These are phyloP conservation scores for Geranomyces variabilis DNA, from an alignment of 192 early-diverging fungal genomes.

Conservation along the genomic window DNA sequence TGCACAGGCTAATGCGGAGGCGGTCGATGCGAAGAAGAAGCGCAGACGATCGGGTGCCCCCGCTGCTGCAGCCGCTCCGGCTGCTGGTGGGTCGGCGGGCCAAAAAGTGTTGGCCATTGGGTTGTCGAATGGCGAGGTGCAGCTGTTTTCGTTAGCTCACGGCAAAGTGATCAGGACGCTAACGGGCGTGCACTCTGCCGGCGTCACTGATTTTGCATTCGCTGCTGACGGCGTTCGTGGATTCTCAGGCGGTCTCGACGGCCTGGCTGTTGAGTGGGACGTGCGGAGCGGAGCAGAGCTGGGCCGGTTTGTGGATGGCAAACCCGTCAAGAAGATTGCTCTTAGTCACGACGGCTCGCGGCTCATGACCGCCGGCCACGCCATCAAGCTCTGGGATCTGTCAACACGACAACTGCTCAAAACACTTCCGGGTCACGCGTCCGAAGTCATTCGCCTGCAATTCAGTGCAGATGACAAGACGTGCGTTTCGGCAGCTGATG, in stretches of 20 bases:
- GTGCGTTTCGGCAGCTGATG: slow-evolving; percentile 39
- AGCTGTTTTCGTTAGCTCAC: slow-evolving; percentile 28
- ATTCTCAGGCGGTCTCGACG: slow-evolving; percentile 36
- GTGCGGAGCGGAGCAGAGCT: slow-evolving; percentile 29
- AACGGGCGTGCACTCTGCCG: slow-evolving; percentile 28
- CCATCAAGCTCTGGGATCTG: slow-evolving; percentile 28
- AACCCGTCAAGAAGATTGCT: slow-evolving; percentile 10
- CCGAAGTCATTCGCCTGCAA: slow-evolving; percentile 21
- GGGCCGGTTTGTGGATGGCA: slow-evolving; percentile 27
- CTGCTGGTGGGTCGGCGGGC: background rate
- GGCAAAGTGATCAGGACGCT: slow-evolving; percentile 26
- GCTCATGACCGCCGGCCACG: slow-evolving; percentile 23
- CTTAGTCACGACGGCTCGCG: slow-evolving; percentile 10
- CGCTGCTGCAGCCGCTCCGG: no score
- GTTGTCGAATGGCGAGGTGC: slow-evolving; percentile 27
- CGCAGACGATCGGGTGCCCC: slow-evolving; percentile 17
- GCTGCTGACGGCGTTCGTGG: slow-evolving; percentile 24
- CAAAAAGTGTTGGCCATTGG: slow-evolving; percentile 28
- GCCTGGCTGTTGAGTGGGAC: slow-evolving; percentile 39
- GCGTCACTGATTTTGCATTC: slow-evolving; percentile 37
- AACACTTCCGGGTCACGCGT: slow-evolving; percentile 46
- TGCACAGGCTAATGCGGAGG: background rate
- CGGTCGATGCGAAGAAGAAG: slow-evolving; percentile 20
- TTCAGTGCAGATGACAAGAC: slow-evolving; percentile 17
- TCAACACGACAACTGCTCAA: slow-evolving; percentile 18